These are phyloP conservation scores for Protea cynaroides DNA, from an alignment of 164 flowering plant genomes.

Conservation along the genomic window DNA sequence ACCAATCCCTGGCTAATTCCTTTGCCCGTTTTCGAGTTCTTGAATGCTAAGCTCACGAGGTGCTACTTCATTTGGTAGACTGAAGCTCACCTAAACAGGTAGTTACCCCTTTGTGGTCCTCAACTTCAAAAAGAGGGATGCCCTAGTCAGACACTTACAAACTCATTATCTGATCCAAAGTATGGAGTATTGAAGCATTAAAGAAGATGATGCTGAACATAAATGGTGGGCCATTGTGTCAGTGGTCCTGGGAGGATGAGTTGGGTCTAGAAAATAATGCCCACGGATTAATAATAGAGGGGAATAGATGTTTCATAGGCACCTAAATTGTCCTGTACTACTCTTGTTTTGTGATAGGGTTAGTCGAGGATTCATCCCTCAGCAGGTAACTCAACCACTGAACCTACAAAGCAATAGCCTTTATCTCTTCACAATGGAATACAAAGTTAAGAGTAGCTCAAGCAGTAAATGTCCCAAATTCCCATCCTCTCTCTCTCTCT, in stretches of 20 bases:
- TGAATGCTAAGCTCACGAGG: background rate
- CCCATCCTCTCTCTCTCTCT: too few species aligned
- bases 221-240: background rate
- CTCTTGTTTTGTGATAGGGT: background rate
- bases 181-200: background rate
- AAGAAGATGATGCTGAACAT: background rate
- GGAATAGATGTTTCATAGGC: too few species aligned
- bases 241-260: background rate
- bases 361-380: too few species aligned
- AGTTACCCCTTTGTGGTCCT: background rate
- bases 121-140: background rate
- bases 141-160: too few species aligned
- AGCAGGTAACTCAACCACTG: too few species aligned
- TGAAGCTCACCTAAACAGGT: background rate
- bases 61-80: background rate
- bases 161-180: background rate
- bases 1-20: too few species aligned
- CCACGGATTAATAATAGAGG: too few species aligned
- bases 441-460: too few species aligned
- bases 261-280: background rate
- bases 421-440: too few species aligned
- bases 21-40: too few species aligned
- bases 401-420: too few species aligned
- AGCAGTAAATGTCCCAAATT: too few species aligned
- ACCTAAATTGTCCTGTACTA: background rate